phyloP scores from a whole-genome alignment of 805 yeast species.

The Nakazawaea peltata region DNA sequence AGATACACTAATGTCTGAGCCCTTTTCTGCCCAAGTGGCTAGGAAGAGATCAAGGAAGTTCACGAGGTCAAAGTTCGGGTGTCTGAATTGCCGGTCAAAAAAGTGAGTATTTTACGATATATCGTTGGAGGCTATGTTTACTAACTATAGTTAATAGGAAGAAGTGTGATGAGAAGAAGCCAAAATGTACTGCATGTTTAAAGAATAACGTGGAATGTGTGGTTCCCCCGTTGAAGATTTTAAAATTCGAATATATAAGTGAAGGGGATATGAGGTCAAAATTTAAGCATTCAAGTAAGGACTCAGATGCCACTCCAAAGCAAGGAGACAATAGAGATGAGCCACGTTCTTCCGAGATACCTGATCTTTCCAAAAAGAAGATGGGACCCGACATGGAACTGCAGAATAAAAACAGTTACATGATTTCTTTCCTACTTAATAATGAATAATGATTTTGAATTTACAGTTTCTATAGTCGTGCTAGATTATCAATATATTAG shows the following conservation, averaged over 20 bases:
- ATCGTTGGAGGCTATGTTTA: not conserved
- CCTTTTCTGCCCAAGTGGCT: not conserved
- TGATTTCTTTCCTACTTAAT: too few species aligned
- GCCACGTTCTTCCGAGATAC: too few species aligned
- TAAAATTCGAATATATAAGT: not conserved
- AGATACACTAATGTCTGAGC: not conserved
- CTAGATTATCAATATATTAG: too few species aligned
- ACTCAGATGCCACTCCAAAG: too few species aligned
- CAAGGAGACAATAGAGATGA: too few species aligned
- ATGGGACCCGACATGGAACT: too few species aligned
- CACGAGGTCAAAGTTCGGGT: conserved; percentile 7
- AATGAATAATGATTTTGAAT: too few species aligned
- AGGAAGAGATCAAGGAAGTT: conserved; percentile 1
- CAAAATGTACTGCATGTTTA: conserved; percentile 52
- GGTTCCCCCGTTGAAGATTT: conserved; percentile 16
- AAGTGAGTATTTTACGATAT: conserved; percentile 21
- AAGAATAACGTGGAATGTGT: conserved; percentile 69
- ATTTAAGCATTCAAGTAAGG: too few species aligned
- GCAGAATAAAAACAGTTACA: too few species aligned
- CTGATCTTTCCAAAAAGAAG: too few species aligned
- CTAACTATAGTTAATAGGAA: conserved; percentile 45
- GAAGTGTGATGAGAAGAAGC: conserved; percentile 61
- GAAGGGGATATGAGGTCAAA: not conserved
- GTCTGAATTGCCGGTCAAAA: conserved; percentile 29
- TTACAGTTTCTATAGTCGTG: too few species aligned